phyloP scores from a whole-genome alignment of 768 basidiomycete genomes.

The Mycena haematopus region DNA sequence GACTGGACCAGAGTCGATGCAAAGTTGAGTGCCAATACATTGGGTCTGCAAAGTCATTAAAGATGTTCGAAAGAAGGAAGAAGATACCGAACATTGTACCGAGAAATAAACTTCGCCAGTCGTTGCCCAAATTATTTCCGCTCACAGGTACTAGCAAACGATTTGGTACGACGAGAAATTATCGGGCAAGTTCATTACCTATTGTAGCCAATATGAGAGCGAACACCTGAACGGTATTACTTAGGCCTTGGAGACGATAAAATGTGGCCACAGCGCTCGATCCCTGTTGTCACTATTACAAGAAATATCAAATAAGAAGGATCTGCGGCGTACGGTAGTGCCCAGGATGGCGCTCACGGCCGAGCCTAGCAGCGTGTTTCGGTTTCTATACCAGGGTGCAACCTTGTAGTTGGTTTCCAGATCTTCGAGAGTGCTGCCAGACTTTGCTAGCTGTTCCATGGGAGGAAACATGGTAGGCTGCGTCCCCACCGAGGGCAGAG shows the following conservation, averaged over 20 bases:
- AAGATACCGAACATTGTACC: slow-evolving; percentile 64
- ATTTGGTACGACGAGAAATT: slow-evolving; percentile 7
- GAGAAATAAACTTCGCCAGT: slow-evolving; percentile 66
- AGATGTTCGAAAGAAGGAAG: slow-evolving; percentile 6
- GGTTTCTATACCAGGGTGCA: slow-evolving; percentile 60
- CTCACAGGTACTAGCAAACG: slow-evolving; percentile 43
- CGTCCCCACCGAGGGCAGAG: slow-evolving; percentile 40
- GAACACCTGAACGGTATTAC: slow-evolving; percentile 74
- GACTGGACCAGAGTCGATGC: slow-evolving; percentile 65
- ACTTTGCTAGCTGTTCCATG: slow-evolving; percentile 58
- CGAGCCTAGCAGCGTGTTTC: slow-evolving; percentile 56
- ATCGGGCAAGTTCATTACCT: slow-evolving; percentile 42
- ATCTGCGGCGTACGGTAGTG: slow-evolving; percentile 48
- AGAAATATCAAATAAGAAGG: background rate
- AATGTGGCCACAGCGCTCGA: slow-evolving; percentile 72
- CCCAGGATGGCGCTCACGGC: slow-evolving; percentile 57
- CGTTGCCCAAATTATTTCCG: slow-evolving; percentile 44
- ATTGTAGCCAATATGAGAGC: slow-evolving; percentile 73
- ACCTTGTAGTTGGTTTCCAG: slow-evolving; percentile 60
- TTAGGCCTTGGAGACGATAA: slow-evolving; percentile 73
- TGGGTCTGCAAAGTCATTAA: slow-evolving; percentile 54
- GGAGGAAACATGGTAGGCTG: slow-evolving; percentile 62
- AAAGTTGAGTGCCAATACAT: slow-evolving; percentile 77
- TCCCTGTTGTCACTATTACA: slow-evolving; percentile 48
- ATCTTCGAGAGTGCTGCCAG: slow-evolving; percentile 60